A percentile compares a stretch with the other conserved stretches of the same genome.
Conservation (phyloP, 768 basidiomycete genomes). For the Suillus subaureus region DNA sequence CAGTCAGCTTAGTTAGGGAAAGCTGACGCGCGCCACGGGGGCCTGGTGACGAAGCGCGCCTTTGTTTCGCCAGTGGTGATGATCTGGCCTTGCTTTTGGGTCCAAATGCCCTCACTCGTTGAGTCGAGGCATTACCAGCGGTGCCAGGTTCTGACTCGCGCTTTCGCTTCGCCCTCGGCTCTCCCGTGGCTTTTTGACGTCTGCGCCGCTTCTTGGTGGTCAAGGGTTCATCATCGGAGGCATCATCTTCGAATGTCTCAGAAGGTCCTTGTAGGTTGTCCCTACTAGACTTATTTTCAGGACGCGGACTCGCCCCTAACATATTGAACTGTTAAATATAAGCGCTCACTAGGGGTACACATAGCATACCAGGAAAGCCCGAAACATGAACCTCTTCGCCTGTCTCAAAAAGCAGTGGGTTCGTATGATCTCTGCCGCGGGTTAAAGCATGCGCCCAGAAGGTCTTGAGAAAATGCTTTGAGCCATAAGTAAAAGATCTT, state of each 20-base stretch:
- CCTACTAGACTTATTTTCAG: constrained; percentile 21
- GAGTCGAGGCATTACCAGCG: too few species aligned
- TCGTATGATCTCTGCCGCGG: constrained; percentile 46
- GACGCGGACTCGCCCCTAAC: constrained; percentile 19
- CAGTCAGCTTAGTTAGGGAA: constrained; percentile 29
- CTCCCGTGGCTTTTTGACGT: constrained; percentile 7
- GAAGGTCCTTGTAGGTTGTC: constrained; percentile 13
- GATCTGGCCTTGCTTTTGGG: constrained; percentile 13
- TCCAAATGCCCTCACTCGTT: background rate
- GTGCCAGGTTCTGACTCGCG: constrained; percentile 1
- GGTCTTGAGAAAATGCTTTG: constrained; percentile 49
- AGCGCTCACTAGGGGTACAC: background rate
- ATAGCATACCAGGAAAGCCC: constrained; percentile 59
- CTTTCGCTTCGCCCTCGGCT: constrained; percentile 13
- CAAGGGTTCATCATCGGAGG: constrained; percentile 19
- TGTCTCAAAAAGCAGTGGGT: constrained; percentile 50
- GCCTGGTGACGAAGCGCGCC: constrained; percentile 33
- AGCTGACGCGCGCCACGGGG: constrained; percentile 21
- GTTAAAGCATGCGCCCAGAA: constrained; percentile 41
- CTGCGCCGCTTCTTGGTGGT: constrained; percentile 30
- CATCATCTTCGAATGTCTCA: constrained; percentile 10
- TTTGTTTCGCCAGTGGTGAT: constrained; percentile 18
- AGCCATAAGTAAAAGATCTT: constrained; percentile 56
- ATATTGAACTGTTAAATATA: background rate
- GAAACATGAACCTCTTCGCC: constrained; percentile 57